phyloP scores from a whole-genome alignment of 129 eudicot genomes.

The Centrapalus pauciflorus region DNA sequence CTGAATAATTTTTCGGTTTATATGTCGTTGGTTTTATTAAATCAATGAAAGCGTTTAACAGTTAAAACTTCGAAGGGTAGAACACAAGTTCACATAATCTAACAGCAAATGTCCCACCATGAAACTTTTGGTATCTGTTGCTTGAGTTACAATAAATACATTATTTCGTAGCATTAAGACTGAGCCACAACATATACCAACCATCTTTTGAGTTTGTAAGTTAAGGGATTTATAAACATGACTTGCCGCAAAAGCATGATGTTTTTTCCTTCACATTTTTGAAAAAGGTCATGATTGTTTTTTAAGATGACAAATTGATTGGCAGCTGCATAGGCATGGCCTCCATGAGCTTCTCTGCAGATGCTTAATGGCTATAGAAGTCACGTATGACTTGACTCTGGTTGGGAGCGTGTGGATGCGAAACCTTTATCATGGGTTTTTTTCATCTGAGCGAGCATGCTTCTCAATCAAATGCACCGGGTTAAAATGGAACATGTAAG shows the following conservation, averaged over 20 bases:
- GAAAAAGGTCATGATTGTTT: constrained; percentile 92
- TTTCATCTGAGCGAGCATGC: constrained; percentile 89
- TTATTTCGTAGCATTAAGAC: neutral
- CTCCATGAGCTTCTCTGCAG: constrained; percentile 95
- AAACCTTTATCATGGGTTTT: constrained; percentile 75
- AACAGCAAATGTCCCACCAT: constrained; percentile 70
- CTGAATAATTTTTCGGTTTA: too few species aligned
- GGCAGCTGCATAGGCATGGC: constrained; percentile 97
- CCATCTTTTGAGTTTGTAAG: neutral
- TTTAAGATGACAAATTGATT: constrained; percentile 87
- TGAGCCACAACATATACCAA: neutral
- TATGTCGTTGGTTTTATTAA: too few species aligned
- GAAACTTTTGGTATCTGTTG: constrained; percentile 81
- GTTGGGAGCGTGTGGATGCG: constrained; percentile 88
- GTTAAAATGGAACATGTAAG: constrained; percentile 88
- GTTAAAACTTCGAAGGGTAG: too few species aligned
- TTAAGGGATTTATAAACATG: neutral
- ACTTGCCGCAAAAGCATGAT: constrained; percentile 98
- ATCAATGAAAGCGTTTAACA: too few species aligned
- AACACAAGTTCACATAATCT: too few species aligned
- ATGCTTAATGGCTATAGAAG: constrained; percentile 72
- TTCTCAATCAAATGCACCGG: constrained; percentile 66
- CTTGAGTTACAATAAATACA: constrained; percentile 33
- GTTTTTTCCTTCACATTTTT: constrained; percentile 97
- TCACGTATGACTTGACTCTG: constrained; percentile 85